A percentile compares a stretch with the other conserved stretches of the same genome.
Conservation (phyloP, 805 yeast genomes). For the Yamadazyma nakazawae region DNA sequence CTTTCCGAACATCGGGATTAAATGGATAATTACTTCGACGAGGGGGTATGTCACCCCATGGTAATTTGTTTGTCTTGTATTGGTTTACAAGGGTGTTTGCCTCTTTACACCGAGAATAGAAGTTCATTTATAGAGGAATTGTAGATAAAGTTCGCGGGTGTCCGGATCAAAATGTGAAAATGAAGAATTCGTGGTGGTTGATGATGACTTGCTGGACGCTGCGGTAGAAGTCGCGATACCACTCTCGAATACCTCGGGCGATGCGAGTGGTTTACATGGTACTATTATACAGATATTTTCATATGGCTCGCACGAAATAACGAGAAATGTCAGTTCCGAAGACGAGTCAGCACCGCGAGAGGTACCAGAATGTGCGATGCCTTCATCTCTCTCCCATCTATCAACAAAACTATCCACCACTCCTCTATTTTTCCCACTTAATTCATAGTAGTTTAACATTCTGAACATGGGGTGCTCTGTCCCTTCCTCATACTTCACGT, state of each 20-base stretch:
- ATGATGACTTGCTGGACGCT: background rate
- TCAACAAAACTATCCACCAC: constrained; percentile 24
- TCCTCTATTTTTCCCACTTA: constrained; percentile 37
- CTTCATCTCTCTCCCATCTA: constrained; percentile 7
- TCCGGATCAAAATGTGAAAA: constrained; percentile 80
- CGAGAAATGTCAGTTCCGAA: constrained; percentile 63
- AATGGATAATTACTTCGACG: background rate
- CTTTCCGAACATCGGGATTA: constrained; percentile 4
- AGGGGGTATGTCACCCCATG: constrained; percentile 9
- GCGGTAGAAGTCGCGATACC: background rate
- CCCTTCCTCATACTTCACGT: constrained; percentile 53
- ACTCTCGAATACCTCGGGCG: background rate
- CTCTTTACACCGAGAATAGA: constrained; percentile 23
- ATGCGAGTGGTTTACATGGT: constrained; percentile 45
- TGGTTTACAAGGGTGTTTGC: constrained; percentile 30
- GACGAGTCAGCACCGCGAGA: constrained; percentile 17
- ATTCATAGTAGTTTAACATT: constrained; percentile 77
- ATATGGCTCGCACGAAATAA: constrained; percentile 87
- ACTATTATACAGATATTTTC: constrained; percentile 75
- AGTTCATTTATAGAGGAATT: constrained; percentile 50
- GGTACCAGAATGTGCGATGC: constrained; percentile 10
- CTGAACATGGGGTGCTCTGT: constrained; percentile 60
- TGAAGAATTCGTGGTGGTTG: constrained; percentile 24
- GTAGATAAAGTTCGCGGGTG: constrained; percentile 64
- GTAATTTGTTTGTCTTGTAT: constrained; percentile 27